These are phyloP conservation scores for Grosmannia huntii DNA, from an alignment of 2,329 filamentous ascomycete species.

Conservation along the genomic window DNA sequence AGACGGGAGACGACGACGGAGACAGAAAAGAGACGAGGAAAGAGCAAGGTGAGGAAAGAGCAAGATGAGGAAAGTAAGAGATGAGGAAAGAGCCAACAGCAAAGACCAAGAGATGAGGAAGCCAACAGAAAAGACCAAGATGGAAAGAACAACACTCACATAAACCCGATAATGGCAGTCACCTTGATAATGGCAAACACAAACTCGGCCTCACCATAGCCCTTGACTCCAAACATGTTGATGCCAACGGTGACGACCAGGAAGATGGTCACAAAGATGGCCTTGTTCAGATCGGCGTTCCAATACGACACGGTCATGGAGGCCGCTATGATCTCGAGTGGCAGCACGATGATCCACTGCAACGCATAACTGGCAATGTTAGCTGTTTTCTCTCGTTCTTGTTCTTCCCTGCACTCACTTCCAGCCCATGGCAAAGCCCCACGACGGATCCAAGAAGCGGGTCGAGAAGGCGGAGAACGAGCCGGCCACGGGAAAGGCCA, in stretches of 20 bases:
- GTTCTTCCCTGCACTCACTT: constrained; percentile 41
- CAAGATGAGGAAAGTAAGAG: background rate
- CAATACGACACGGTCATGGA: constrained; percentile 77
- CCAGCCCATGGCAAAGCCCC: constrained; percentile 94
- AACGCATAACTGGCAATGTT: constrained; percentile 54
- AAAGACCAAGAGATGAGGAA: too few relatives aligned
- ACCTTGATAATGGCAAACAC: constrained; percentile 80
- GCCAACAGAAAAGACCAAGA: background rate
- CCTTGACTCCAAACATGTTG: constrained; percentile 79
- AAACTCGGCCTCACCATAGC: constrained; percentile 84
- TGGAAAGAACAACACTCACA: constrained; percentile 37
- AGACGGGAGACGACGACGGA: too few relatives aligned
- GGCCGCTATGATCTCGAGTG: constrained; percentile 77
- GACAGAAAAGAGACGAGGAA: constrained; percentile 3
- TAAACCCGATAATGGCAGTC: constrained; percentile 74
- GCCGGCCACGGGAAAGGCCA: constrained; percentile 79
- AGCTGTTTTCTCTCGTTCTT: background rate
- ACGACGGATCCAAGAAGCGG: constrained; percentile 82
- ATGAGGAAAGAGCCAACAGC: constrained; percentile 16
- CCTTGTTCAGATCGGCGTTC: constrained; percentile 50
- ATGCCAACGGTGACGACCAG: constrained; percentile 62
- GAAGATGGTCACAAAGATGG: constrained; percentile 76
- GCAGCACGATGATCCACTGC: constrained; percentile 75
- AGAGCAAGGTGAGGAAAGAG: background rate
- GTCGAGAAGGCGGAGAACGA: constrained; percentile 90